Evolutionary conservation across 139 green algal species (phyloP).

Genomic region (Chlamydomonas sphaeroides): DNA sequence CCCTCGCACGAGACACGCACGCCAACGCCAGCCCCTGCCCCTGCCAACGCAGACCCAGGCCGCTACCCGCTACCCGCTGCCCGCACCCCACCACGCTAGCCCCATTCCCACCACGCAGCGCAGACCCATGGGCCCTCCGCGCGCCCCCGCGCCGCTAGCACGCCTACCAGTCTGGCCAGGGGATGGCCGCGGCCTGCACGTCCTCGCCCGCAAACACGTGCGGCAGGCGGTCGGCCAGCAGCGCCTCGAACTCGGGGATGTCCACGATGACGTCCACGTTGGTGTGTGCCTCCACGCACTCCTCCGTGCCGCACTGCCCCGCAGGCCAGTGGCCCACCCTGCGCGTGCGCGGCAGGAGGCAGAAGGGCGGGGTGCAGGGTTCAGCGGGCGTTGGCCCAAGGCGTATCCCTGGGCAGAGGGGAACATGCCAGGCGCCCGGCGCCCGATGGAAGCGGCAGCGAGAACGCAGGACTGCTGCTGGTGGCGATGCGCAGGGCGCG

Average conservation of each 20-base stretch:
- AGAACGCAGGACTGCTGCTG: too few species aligned
- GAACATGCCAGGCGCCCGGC: too few species aligned
- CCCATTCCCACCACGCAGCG: too few species aligned
- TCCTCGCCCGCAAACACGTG: constrained; percentile 66
- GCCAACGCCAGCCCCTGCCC: too few species aligned
- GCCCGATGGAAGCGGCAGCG: too few species aligned
- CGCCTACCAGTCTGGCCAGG: constrained; percentile 61
- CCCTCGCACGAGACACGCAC: too few species aligned
- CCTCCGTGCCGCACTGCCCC: constrained; percentile 76
- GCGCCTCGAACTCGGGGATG: constrained; percentile 50
- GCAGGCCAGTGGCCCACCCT: constrained; percentile 75
- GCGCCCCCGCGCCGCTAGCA: background rate
- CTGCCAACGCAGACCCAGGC: too few species aligned
- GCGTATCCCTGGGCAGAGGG: too few species aligned
- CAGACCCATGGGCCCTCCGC: too few species aligned
- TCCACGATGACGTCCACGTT: constrained; percentile 85
- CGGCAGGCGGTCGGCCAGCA: constrained; percentile 75
- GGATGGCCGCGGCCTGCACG: constrained; percentile 62
- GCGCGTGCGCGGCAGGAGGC: background rate
- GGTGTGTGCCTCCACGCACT: constrained; percentile 89
- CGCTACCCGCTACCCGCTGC: too few species aligned
- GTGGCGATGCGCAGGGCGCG: too few species aligned
- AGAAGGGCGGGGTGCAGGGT: background rate
- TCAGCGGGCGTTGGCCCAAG: background rate
- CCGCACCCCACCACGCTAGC: too few species aligned